phyloP scores from a whole-genome alignment of 176 grass and related monocot species.

The Aegilops speltoides region DNA sequence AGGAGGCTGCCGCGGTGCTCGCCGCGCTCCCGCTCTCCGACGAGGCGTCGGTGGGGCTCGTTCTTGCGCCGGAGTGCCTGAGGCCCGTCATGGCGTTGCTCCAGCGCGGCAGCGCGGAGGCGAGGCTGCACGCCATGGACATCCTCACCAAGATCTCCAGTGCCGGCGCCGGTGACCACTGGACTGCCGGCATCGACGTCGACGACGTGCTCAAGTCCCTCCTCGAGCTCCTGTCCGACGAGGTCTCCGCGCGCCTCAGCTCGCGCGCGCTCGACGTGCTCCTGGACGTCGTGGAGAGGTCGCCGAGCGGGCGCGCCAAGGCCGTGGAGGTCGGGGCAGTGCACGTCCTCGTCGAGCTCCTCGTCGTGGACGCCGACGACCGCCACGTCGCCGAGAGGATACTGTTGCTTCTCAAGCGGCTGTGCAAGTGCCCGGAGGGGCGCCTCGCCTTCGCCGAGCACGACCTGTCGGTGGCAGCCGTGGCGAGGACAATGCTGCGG shows the following conservation, averaged over 20 bases:
- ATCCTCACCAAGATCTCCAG: slow-evolving; percentile 61
- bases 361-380: slow-evolving; percentile 55
- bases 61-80: slow-evolving; percentile 50
- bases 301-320: slow-evolving; percentile 39
- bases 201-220: slow-evolving; percentile 64
- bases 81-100: slow-evolving; percentile 50
- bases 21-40: slow-evolving; percentile 49
- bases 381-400: slow-evolving; percentile 55
- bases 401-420: slow-evolving; percentile 68
- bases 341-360: slow-evolving; percentile 67
- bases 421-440: slow-evolving; percentile 79
- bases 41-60: slow-evolving; percentile 28
- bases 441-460: slow-evolving; percentile 69
- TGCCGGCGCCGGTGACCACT: slow-evolving; percentile 34
- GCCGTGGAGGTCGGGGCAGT: slow-evolving; percentile 73
- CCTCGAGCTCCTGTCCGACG: slow-evolving; percentile 83
- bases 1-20: slow-evolving; percentile 74
- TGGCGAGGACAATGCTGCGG: slow-evolving; percentile 66
- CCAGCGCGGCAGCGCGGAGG: slow-evolving; percentile 70
- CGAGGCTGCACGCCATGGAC: slow-evolving; percentile 61
- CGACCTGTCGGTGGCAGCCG: slow-evolving; percentile 50
- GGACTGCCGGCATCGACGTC: slow-evolving; percentile 36
- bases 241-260: slow-evolving; percentile 65
- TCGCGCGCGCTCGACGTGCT: slow-evolving; percentile 70
- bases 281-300: slow-evolving; percentile 39